Percentiles rank a stretch among this genome's conserved stretches.
Evolutionary conservation across 1,139 yeast genomes (phyloP).

Genomic region (Yamadazyma aaseri): DNA sequence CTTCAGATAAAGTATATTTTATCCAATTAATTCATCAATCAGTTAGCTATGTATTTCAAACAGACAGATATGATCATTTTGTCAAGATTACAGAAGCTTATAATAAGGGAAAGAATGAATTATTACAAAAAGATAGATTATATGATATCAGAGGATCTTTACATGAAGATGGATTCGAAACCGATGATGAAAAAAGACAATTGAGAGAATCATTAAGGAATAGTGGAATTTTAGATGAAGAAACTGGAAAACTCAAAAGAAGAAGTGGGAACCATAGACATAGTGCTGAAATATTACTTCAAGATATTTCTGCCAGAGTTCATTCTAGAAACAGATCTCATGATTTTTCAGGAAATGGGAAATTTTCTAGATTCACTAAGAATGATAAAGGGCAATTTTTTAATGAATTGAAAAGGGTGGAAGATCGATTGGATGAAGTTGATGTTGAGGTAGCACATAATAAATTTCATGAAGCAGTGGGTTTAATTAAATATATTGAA

Average conservation of each 20-base stretch:
- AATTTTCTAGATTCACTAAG: slow-evolving; percentile 14
- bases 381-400: slow-evolving; percentile 32
- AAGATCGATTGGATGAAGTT: slow-evolving; percentile 63
- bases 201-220: slow-evolving; percentile 41
- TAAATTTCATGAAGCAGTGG: slow-evolving; percentile 55
- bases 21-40: slow-evolving; percentile 49
- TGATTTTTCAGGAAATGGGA: slow-evolving; percentile 34
- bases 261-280: slow-evolving; percentile 31
- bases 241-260: slow-evolving; percentile 19
- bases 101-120: slow-evolving; percentile 63
- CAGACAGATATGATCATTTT: slow-evolving; percentile 62
- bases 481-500: slow-evolving; percentile 45
- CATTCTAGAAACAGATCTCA: slow-evolving; percentile 55
- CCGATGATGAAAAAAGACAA: slow-evolving; percentile 39
- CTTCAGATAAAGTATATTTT: slow-evolving; percentile 29
- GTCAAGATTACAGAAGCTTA: slow-evolving; percentile 57
- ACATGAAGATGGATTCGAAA: slow-evolving; percentile 18
- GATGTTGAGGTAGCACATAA: slow-evolving; percentile 67
- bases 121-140: slow-evolving; percentile 48
- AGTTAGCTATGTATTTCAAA: slow-evolving; percentile 59
- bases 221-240: slow-evolving; percentile 34
- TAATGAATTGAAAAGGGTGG: slow-evolving; percentile 50
- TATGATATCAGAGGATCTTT: slow-evolving; percentile 26
- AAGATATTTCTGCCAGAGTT: slow-evolving; percentile 54
- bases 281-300: slow-evolving; percentile 43